A percentile compares a stretch with the other conserved stretches of the same genome.
These are phyloP conservation scores for Senna tora DNA, from an alignment of 306 rosid species.

Conservation along the genomic window DNA sequence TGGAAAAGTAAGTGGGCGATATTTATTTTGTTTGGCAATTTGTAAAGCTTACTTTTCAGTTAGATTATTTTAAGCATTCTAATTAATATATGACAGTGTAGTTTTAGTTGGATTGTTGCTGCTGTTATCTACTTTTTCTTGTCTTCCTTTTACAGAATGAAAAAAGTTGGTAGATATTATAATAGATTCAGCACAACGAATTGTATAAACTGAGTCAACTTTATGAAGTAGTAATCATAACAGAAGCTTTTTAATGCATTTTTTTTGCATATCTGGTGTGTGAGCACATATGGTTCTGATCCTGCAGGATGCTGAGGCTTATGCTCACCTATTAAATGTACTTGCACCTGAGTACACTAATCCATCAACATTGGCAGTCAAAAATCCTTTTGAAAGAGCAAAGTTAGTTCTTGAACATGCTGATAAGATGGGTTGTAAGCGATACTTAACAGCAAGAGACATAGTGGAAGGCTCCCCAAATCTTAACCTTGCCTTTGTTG, in stretches of 20 bases:
- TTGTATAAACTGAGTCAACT: neutral
- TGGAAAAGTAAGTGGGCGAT: neutral
- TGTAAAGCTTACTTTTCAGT: neutral
- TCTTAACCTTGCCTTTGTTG: slow-evolving; percentile 96
- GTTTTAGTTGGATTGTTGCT: neutral
- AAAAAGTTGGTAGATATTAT: neutral
- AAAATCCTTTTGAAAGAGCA: slow-evolving; percentile 83
- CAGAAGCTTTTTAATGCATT: slow-evolving; percentile 7
- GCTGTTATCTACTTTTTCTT: slow-evolving; percentile 6
- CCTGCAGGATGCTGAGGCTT: slow-evolving; percentile 93
- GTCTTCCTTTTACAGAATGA: neutral
- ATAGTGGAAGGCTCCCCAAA: slow-evolving; percentile 97
- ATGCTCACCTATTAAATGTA: slow-evolving; percentile 87
- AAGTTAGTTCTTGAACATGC: slow-evolving; percentile 92
- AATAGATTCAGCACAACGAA: neutral
- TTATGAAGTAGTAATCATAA: neutral
- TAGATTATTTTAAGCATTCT: neutral
- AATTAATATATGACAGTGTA: neutral
- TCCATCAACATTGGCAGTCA: slow-evolving; percentile 72
- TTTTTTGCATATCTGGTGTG: slow-evolving; percentile 25
- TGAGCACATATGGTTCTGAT: slow-evolving; percentile 32
- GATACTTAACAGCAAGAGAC: slow-evolving; percentile 92
- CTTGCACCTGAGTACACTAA: slow-evolving; percentile 92
- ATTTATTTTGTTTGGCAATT: slow-evolving; percentile 8
- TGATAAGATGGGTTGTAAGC: slow-evolving; percentile 94